Evolutionary conservation across 2,329 filamentous ascomycete genomes (phyloP), one percentile per base, ranked within the genome.

Genomic region (Cercospora berteroae): DNA sequence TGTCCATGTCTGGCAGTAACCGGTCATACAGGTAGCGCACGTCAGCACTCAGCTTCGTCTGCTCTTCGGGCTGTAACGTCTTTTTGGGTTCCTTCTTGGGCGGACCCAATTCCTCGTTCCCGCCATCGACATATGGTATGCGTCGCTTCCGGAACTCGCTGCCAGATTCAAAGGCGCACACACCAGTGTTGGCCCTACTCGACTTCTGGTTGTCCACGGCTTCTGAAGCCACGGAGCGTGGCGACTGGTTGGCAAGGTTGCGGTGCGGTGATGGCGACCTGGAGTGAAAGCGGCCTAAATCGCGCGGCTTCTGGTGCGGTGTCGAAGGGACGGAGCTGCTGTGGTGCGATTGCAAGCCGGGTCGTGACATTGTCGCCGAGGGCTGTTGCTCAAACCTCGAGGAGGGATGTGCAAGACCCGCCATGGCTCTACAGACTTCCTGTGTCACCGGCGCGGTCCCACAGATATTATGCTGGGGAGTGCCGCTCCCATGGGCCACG

Each of bases 271-370:
- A 97, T 9, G 93, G 94, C 33, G 89, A 89, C 75, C 87, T 87
- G 58, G 93, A 95, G 77, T 89, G 88, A 74, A 91, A 91, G 2
- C 90, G 90, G n/a, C 61, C 48, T 75, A 95, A 90, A 74, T 94
- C 90, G 67, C 93, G 89, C 71, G 93, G 88, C 80, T 92, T 90
- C 78, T 97, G 94, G 76, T 94, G 92, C 8, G 94, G 95, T 3
- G 94, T 98, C 1, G 94, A 96, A 1, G 94, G 94, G 59, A 97
- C 92, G 8, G 94, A 98, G 77, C 86, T 96, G 25, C 94, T 96
- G 77, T 96, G 87, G 62, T 88, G 88, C 25, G 75, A 72, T 29
- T 74, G 67, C 25, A 75, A 63, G 33, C 58, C 66, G 12, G 67
- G 68, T n/a, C 71, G 72, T 55, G 76, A 71, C 63, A 74, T 71